Evolutionary conservation across 192 early-diverging fungal species (phyloP).

Genomic region (Thamnidium elegans): DNA sequence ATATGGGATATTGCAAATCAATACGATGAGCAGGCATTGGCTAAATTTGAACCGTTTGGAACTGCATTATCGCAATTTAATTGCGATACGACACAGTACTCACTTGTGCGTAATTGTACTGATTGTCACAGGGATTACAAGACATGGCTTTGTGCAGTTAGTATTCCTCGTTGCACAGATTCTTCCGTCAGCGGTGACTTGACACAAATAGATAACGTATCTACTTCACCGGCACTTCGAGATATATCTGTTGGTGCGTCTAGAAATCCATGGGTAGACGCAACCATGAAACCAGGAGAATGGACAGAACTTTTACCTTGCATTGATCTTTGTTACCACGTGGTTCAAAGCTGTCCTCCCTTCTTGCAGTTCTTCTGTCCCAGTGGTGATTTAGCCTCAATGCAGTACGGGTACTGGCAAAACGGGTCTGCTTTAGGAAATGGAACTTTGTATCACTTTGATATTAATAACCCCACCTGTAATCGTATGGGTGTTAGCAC

Average conservation of each 20-base stretch:
- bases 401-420: constrained; percentile 35
- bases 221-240: constrained; percentile 18
- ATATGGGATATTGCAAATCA: constrained; percentile 22
- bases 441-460: constrained; percentile 8
- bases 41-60: constrained; percentile 44
- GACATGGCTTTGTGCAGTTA: constrained; percentile 52
- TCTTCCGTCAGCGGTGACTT: constrained; percentile 11
- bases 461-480: constrained; percentile 26
- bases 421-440: constrained; percentile 5
- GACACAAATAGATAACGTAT: constrained; percentile 9
- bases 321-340: constrained; percentile 55
- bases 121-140: constrained; percentile 55
- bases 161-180: constrained; percentile 53
- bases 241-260: constrained; percentile 22
- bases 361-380: constrained; percentile 55
- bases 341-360: constrained; percentile 56
- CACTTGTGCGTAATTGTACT: constrained; percentile 51
- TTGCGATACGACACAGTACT: constrained; percentile 50
- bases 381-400: constrained; percentile 33
- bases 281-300: constrained; percentile 22
- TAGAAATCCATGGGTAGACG: constrained; percentile 39
- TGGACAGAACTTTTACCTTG: constrained; percentile 56
- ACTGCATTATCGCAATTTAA: constrained; percentile 48
- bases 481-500: constrained; percentile 32
- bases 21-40: constrained; percentile 45